Evolutionary conservation across 2,329 filamentous ascomycete species (phyloP), one percentile per base, ranked within the genome.

Genomic region (Curvularia eragrostidis): DNA sequence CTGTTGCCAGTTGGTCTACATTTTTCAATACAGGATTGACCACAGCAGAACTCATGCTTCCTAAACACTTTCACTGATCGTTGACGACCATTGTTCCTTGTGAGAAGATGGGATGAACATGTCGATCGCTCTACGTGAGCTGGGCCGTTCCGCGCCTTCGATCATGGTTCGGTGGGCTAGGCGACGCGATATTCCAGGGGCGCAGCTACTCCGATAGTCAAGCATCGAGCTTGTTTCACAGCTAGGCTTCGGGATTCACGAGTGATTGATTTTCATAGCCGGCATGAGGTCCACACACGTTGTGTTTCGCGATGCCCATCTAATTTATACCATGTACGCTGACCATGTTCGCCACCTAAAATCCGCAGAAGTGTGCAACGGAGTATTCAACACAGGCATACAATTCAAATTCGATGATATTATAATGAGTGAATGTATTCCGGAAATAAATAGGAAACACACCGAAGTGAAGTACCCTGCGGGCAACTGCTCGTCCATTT

Each of bases 381-480:
- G n/a, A 26, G 24, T 18, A 28, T 18, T 5, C 2, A n/a, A 15
- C 23, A 42, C 38, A n/a, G 15, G 15, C 9, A 44, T 13, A n/a
- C 8, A 13, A 18, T 26, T 26, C 19, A 2, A 8, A 44, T 26
- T 28, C 28, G 26, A 15, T 42, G 21, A 19, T 46, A 46, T 56
- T 13, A 54, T 9, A 48, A 32, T 24, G 32, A 54, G 24, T 13
- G 28, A 6, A 30, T 64, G 48, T 48, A 53, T 48, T 56, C 48
- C 24, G 8, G 19, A 34, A 5, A 38, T 48, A 54, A 21, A 58
- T 19, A 61, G 24, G 7, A 23, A 50, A 24, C n/a, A 41, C 54
- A 53, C 15, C 58, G 58, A 64, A 15, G 50, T 56, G 5, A 42
- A 51, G 60, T 58, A 38, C 42, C 34, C 39, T 21, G 50, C 23